Evolutionary conservation across 148 eudicot genomes (phyloP), one percentile per base, ranked within the genome.

Genomic region (Rhododendron molle): DNA sequence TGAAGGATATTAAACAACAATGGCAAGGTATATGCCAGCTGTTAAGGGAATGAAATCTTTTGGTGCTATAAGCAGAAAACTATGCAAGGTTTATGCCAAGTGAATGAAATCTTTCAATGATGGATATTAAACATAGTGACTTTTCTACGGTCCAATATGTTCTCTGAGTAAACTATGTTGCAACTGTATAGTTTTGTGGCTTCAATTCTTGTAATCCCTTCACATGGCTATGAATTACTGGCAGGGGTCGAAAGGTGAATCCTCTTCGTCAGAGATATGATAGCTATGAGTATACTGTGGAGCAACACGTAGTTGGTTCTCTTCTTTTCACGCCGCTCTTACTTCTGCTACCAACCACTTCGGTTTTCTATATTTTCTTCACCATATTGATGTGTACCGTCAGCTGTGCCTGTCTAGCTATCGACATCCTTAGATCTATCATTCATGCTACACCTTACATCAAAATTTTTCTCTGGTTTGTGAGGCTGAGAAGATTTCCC

Each of bases 251-350:
- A 81, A 97, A 97, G 91, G 89, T 87, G 93, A 97, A 97, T 91
- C 98, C 98, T 86, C 95, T 95, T 83, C 98, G 99, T 50, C 93
- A 93, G 85, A 94, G 99, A 89, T 88, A 92, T 81, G 99, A 97
- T 90, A 97, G 98, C 89, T 97, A 94, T 91, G 95, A 94, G 86
- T 95, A 95, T 88, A 92, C 91, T 47, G 98, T 95, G 83, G 98
- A 97, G 89, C 99, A 97, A 87, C 99, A 97, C 80, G 89, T 97
- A 84, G 96, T 97, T 88, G 98, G 99, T 69, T 93, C 98, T 82
- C 96, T 97, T 47, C 88, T 97, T 76, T 93, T 97, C 89, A 95
- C 96, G 18, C 99, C 95, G 12, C 91, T 95, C 62, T 89, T 95
- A 83, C 95, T 97, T 84, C 91, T 97, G 77, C 87, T 97, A 83